Conservation (phyloP, 2,329 filamentous ascomycete genomes). For the Penicillium sclerotigenum region DNA sequence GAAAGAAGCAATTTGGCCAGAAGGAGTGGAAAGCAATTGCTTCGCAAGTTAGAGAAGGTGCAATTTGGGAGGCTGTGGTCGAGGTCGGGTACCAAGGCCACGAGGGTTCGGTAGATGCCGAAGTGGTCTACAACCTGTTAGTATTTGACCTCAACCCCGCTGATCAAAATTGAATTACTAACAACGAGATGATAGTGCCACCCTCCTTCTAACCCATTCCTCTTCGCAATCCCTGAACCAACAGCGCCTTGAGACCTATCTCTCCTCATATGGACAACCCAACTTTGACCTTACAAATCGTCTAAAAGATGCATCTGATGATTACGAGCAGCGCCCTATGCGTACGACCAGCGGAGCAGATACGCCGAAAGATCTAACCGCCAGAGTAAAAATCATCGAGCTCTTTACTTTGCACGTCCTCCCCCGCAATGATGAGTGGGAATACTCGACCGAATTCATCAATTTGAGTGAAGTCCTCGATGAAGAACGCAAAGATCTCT, state of each 20-base stretch:
- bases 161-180: background rate
- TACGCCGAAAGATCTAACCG: slow-evolving; percentile 78
- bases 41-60: slow-evolving; percentile 79
- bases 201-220: slow-evolving; percentile 85
- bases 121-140: slow-evolving; percentile 68
- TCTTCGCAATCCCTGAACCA: slow-evolving; percentile 81
- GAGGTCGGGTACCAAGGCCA: slow-evolving; percentile 80
- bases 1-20: slow-evolving; percentile 80
- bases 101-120: slow-evolving; percentile 88
- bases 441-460: slow-evolving; percentile 90
- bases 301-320: slow-evolving; percentile 46
- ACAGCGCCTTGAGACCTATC: slow-evolving; percentile 80
- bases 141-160: slow-evolving; percentile 23
- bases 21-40: slow-evolving; percentile 81
- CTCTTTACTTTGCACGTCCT: slow-evolving; percentile 93
- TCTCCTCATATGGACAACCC: slow-evolving; percentile 71
- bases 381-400: slow-evolving; percentile 87
- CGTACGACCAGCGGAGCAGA: slow-evolving; percentile 62
- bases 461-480: slow-evolving; percentile 80
- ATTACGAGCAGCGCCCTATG: slow-evolving; percentile 34
- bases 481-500: slow-evolving; percentile 85
- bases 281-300: slow-evolving; percentile 68
- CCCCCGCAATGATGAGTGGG: slow-evolving; percentile 92
- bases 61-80: slow-evolving; percentile 92
- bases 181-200: slow-evolving; percentile 64